A percentile compares a stretch with the other conserved stretches of the same genome.
These are phyloP conservation scores for Amorphotheca resinae DNA, from an alignment of 495 filamentous ascomycete genomes.

Conservation along the genomic window DNA sequence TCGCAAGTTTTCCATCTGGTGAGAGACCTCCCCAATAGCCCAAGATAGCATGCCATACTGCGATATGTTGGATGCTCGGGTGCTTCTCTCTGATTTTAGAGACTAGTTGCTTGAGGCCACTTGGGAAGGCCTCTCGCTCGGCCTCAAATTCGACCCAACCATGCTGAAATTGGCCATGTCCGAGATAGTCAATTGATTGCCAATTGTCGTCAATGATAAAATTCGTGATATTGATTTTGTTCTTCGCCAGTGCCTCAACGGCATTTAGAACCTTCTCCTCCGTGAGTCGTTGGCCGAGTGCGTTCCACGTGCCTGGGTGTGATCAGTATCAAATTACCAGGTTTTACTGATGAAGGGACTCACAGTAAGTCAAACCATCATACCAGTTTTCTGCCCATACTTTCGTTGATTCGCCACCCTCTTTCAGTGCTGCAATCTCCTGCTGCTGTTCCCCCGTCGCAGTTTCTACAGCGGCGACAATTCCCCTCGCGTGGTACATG, in stretches of 20 bases:
- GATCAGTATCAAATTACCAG: not conserved
- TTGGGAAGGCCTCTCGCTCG: conserved; percentile 65
- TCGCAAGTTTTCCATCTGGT: conserved; percentile 54
- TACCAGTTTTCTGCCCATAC: conserved; percentile 76
- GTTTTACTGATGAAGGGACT: conserved; percentile 12
- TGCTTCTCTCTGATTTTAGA: conserved; percentile 53
- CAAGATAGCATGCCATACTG: conserved; percentile 91
- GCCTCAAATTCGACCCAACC: conserved; percentile 68
- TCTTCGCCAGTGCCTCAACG: conserved; percentile 53
- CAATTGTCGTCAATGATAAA: conserved; percentile 96
- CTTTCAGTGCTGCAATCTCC: conserved; percentile 31
- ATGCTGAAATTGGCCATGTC: conserved; percentile 35
- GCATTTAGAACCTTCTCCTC: conserved; percentile 69
- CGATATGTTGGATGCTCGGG: conserved; percentile 67
- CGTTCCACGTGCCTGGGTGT: conserved; percentile 77
- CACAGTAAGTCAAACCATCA: conserved; percentile 63
- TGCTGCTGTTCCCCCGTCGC: conserved; percentile 27
- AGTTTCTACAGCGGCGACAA: conserved; percentile 35
- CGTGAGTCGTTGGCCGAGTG: conserved; percentile 66
- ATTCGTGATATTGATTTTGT: conserved; percentile 64
- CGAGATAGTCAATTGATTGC: conserved; percentile 58
- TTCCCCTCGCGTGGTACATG: conserved; percentile 71
- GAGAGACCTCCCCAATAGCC: conserved; percentile 93
- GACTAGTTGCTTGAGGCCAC: conserved; percentile 59
- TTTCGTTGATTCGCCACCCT: conserved; percentile 33